These are phyloP conservation scores for Beauveria sp. DNA, from an alignment of 2,329 filamentous ascomycete species.

Conservation along the genomic window DNA sequence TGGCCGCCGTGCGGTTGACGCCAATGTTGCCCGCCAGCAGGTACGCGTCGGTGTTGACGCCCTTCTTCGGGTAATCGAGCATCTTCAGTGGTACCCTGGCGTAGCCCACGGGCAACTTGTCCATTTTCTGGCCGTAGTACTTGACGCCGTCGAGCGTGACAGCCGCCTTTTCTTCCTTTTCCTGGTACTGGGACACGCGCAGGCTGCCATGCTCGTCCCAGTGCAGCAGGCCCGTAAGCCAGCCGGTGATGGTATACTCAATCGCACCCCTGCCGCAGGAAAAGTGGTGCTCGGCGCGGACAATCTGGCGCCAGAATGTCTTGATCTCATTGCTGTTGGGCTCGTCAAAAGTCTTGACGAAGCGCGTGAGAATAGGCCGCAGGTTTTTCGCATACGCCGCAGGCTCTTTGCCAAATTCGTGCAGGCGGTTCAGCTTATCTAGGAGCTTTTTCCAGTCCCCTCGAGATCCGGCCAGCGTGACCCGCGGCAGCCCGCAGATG, in stretches of 20 bases:
- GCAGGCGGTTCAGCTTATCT: conserved; percentile 33
- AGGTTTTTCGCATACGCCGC: conserved; percentile 30
- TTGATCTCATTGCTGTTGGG: conserved; percentile 24
- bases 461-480: conserved; percentile 35
- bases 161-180: not conserved
- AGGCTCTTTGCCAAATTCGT: conserved; percentile 36
- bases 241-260: conserved; percentile 36
- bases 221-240: conserved; percentile 41
- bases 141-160: conserved; percentile 22
- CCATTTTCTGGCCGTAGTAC: conserved; percentile 23
- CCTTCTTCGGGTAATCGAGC: conserved; percentile 22
- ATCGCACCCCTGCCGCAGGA: conserved; percentile 23
- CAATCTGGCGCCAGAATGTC: conserved; percentile 38
- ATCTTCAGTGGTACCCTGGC: conserved; percentile 32
- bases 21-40: conserved; percentile 32
- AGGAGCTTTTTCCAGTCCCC: conserved; percentile 37
- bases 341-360: conserved; percentile 37
- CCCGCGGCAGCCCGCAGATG: conserved; percentile 35
- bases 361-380: conserved; percentile 34
- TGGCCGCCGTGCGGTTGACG: conserved; percentile 20
- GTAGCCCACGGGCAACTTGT: conserved; percentile 30
- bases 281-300: conserved; percentile 25
- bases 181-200: conserved; percentile 12
- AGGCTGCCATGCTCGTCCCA: conserved; percentile 31
- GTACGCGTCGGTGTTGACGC: conserved; percentile 24